Evolutionary conservation across 441 rosid species (phyloP).

Genomic region (Gossypium trilobum): DNA sequence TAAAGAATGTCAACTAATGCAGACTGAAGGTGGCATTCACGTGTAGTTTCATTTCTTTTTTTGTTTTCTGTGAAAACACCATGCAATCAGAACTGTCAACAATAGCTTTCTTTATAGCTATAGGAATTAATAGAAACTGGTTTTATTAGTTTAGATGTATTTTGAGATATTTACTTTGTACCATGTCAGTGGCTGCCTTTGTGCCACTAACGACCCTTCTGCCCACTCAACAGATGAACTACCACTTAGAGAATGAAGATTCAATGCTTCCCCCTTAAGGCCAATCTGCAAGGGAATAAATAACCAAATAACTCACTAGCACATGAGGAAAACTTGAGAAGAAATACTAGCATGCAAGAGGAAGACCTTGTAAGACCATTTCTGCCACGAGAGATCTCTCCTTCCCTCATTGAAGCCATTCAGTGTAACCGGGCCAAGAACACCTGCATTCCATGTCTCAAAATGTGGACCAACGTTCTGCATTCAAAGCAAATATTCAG

Average conservation of each 20-base stretch:
- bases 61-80: neutral
- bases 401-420: conserved; percentile 65
- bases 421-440: conserved; percentile 80
- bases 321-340: neutral
- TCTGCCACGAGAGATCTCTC: conserved; percentile 88
- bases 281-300: conserved; percentile 49
- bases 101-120: neutral
- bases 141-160: neutral
- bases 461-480: conserved; percentile 96
- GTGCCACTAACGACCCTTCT: conserved; percentile 60
- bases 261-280: conserved; percentile 72
- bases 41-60: neutral
- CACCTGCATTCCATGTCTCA: conserved; percentile 92
- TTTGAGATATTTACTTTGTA: conserved; percentile 49
- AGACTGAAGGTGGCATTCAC: neutral
- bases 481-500: conserved; percentile 9
- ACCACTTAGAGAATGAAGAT: conserved; percentile 80
- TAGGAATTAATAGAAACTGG: no score
- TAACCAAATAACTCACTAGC: conserved; percentile 11
- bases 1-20: conserved; percentile 18
- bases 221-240: conserved; percentile 88
- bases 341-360: neutral
- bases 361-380: conserved; percentile 76
- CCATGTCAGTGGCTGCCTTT: conserved; percentile 84
- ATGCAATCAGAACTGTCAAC: neutral